These are phyloP conservation scores for Aegilops tauschii DNA, from an alignment of 176 grass and related monocot genomes.

Conservation along the genomic window DNA sequence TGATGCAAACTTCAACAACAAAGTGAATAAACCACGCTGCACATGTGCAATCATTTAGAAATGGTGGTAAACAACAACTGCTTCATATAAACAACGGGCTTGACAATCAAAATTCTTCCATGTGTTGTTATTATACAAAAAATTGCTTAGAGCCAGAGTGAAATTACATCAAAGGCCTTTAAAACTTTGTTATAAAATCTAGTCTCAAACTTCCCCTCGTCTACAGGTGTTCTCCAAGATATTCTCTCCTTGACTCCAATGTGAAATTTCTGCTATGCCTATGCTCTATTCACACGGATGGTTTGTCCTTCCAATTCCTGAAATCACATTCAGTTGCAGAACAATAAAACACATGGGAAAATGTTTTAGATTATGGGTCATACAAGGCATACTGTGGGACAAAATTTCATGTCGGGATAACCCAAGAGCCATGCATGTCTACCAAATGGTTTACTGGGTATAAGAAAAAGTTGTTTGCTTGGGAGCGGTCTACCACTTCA, in stretches of 20 bases:
- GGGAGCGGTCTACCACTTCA: not conserved
- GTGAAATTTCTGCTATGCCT: constrained; percentile 28
- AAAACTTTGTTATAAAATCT: constrained; percentile 30
- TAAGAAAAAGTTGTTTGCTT: not conserved
- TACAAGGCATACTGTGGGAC: not conserved
- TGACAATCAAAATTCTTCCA: constrained; percentile 23
- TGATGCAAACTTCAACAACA: not conserved
- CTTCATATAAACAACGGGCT: constrained; percentile 26
- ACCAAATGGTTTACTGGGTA: not conserved
- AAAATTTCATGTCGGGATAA: not conserved
- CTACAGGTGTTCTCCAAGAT: constrained; percentile 17
- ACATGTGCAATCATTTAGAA: not conserved
- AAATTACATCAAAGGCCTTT: constrained; percentile 6
- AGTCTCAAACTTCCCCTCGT: constrained; percentile 15
- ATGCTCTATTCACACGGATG: constrained; percentile 94
- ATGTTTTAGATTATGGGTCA: not conserved
- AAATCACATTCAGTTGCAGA: constrained; percentile 33
- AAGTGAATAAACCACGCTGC: not conserved
- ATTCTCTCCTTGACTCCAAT: not conserved
- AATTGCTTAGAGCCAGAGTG: not conserved
- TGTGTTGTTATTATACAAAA: constrained; percentile 37
- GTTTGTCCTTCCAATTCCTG: constrained; percentile 96
- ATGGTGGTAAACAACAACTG: not conserved
- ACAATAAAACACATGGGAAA: not conserved
- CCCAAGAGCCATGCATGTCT: not conserved